A percentile compares a stretch with the other conserved stretches of the same genome.
phyloP scores from a whole-genome alignment of 2,329 filamentous ascomycete species.

The Fusarium paranaense region DNA sequence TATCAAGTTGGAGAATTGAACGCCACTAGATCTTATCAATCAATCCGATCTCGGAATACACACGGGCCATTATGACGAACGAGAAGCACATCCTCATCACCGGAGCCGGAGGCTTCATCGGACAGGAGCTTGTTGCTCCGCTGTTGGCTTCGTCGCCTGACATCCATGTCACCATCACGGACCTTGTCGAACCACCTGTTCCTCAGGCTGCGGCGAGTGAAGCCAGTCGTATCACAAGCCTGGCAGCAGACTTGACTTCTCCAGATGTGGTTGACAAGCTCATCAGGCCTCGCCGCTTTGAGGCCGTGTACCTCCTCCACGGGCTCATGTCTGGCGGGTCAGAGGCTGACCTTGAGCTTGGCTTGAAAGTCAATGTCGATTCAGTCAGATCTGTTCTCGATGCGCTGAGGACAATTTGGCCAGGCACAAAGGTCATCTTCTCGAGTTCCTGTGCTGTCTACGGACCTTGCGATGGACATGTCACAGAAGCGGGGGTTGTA shows the following conservation, averaged over 20 bases:
- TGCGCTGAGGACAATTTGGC: conserved; percentile 56
- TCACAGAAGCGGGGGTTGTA: conserved; percentile 41
- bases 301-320: conserved; percentile 69
- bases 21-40: not conserved
- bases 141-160: conserved; percentile 57
- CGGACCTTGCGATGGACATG: conserved; percentile 48
- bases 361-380: conserved; percentile 69
- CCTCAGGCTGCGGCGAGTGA: conserved; percentile 51
- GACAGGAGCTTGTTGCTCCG: conserved; percentile 68
- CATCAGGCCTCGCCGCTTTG: conserved; percentile 47
- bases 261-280: conserved; percentile 40
- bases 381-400: conserved; percentile 66
- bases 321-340: conserved; percentile 73
- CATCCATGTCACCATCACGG: conserved; percentile 64
- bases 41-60: conserved; percentile 2
- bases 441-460: conserved; percentile 71
- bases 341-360: conserved; percentile 67
- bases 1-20: not conserved
- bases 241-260: conserved; percentile 43
- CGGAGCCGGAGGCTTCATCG: conserved; percentile 73
- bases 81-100: conserved; percentile 67
- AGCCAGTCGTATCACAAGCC: conserved; percentile 40
- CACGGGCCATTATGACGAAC: conserved; percentile 21
- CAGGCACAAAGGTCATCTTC: conserved; percentile 67
- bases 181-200: conserved; percentile 65